Percentiles rank a stretch among this genome's conserved stretches.
Conservation (phyloP, 2,329 filamentous ascomycete genomes). For the Esteya vermicola region DNA sequence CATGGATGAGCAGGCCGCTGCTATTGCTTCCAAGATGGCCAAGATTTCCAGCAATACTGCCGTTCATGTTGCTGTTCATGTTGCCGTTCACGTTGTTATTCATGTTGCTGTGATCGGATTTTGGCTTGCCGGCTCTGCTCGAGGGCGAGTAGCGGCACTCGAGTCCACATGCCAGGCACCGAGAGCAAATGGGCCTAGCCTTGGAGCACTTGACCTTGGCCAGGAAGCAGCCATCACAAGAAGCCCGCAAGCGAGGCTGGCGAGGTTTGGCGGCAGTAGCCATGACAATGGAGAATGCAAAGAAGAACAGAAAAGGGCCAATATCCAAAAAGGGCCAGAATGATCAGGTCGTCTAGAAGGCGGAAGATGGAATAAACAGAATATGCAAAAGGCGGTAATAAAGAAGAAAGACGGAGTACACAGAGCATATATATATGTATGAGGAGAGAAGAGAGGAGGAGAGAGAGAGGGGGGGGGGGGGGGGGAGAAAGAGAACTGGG, state of each 20-base stretch:
- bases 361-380: too few relatives aligned
- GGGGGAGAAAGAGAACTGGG: too few relatives aligned
- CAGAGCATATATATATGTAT: background rate
- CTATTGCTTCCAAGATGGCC: too few relatives aligned
- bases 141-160: slow-evolving; percentile 39
- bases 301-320: too few relatives aligned
- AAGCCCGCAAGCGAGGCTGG: slow-evolving; percentile 19
- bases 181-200: slow-evolving; percentile 34
- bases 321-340: too few relatives aligned
- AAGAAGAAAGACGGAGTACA: background rate
- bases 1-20: too few relatives aligned
- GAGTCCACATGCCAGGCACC: slow-evolving; percentile 33
- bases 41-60: too few relatives aligned
- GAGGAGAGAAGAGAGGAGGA: background rate
- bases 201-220: slow-evolving; percentile 44
- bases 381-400: background rate
- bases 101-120: slow-evolving; percentile 20
- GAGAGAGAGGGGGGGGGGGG: too few relatives aligned
- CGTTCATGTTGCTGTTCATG: too few relatives aligned
- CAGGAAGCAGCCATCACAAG: slow-evolving; percentile 39
- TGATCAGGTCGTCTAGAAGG: too few relatives aligned
- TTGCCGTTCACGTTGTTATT: too few relatives aligned
- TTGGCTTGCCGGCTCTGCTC: slow-evolving; percentile 33
- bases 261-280: slow-evolving; percentile 13
- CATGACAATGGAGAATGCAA: slow-evolving; percentile 5